Evolutionary conservation across 345 rosid species (phyloP).

Genomic region (Eucalyptus erythrocorys): DNA sequence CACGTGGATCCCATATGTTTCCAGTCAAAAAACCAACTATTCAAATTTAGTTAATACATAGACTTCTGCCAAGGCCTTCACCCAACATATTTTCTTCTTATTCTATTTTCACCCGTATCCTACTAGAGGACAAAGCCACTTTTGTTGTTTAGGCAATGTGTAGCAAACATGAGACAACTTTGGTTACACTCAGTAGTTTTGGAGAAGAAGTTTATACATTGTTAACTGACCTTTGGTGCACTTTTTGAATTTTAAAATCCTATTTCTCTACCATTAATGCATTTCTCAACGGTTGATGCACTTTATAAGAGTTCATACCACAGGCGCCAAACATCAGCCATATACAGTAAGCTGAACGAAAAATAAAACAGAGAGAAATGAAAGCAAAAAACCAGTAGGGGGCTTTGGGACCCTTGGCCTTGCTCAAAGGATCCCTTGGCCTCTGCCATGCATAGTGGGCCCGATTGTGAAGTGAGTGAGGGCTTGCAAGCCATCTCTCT

Average conservation of each 20-base stretch:
- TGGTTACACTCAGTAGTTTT: background rate
- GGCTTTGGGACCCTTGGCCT: background rate
- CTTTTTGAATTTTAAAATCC: background rate
- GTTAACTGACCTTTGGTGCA: background rate
- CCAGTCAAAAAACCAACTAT: background rate
- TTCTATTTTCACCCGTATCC: background rate
- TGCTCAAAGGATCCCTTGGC: background rate
- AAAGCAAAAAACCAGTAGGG: background rate
- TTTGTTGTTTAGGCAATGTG: background rate
- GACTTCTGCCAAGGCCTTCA: background rate
- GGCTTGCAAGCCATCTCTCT: background rate
- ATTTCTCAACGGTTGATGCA: background rate
- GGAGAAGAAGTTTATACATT: background rate
- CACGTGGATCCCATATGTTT: background rate
- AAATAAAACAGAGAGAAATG: background rate
- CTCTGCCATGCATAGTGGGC: background rate
- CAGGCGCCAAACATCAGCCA: fast-evolving
- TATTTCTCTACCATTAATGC: background rate
- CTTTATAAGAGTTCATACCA: background rate
- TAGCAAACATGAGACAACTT: background rate
- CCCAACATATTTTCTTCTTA: background rate
- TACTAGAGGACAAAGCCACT: background rate
- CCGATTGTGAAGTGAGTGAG: background rate
- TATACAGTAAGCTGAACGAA: background rate
- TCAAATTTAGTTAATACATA: background rate